phyloP scores from a whole-genome alignment of 2,329 filamentous ascomycete genomes.

The Sclerotinia nivalis region DNA sequence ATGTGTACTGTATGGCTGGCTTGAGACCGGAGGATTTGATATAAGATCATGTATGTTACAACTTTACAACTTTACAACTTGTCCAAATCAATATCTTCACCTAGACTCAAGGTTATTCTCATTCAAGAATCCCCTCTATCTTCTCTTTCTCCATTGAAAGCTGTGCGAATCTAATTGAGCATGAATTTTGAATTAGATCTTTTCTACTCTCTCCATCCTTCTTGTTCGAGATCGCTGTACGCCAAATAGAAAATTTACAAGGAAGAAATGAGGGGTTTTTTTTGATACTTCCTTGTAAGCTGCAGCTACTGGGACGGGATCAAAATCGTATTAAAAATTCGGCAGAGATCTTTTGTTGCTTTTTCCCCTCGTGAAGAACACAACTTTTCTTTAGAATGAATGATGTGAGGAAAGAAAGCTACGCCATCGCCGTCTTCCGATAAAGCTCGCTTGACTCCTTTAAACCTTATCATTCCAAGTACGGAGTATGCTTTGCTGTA shows the following conservation, averaged over 20 bases:
- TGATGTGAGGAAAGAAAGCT: not conserved
- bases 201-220: not conserved
- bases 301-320: too few species aligned
- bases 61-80: not conserved
- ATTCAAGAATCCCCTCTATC: not conserved
- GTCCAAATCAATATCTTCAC: not conserved
- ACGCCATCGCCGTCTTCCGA: conserved; percentile 5
- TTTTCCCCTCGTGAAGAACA: not conserved
- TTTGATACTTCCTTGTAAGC: not conserved
- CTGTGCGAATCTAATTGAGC: not conserved
- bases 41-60: too few species aligned
- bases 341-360: not conserved
- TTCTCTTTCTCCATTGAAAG: not conserved
- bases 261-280: conserved; percentile 14
- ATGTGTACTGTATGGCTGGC: not conserved
- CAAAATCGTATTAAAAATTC: not conserved
- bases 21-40: not conserved
- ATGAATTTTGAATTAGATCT: not conserved
- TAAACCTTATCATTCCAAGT: not conserved
- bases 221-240: not conserved
- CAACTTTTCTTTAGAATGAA: too few species aligned
- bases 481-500: too few species aligned
- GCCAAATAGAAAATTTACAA: conserved; percentile 2
- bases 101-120: not conserved
- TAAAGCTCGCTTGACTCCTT: conserved; percentile 8